Evolutionary conservation across 1,284 basidiomycete species (phyloP), one percentile per base, ranked within the genome.

Genomic region (Athelia psychrophila): DNA sequence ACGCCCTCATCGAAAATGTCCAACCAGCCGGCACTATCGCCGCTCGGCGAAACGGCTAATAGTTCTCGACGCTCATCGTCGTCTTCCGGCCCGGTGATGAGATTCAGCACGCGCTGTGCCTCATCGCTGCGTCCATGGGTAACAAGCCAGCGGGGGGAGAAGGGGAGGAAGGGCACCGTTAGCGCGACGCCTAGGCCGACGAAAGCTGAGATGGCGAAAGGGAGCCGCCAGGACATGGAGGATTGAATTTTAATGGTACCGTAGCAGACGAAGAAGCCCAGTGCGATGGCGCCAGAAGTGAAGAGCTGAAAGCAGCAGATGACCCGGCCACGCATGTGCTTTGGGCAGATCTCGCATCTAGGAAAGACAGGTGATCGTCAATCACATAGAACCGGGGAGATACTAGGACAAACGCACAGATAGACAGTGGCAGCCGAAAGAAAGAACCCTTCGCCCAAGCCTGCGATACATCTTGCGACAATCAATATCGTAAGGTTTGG

Each of bases 301-400:
- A 8, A 42, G 38, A 42, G 38, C n/a, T 42, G 38, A 9, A 42
- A n/a, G n/a, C n/a, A 18, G 6, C 8, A 42, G n/a, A 22, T 18
- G n/a, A 42, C n/a, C 8, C n/a, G 20, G 20, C 38, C 38, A 18
- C 38, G 38, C 16, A 42, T 42, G 20, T n/a, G n/a, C n/a, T n/a
- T 42, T 42, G 38, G 38, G 16, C n/a, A n/a, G n/a, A 42, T 42
- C 38, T 42, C 38, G 38, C 33, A n/a, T n/a, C n/a, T n/a, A n/a
- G n/a, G n/a, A n/a, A n/a, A n/a, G n/a, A n/a, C 27, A 30, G 27
- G 6, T 30, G 27, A 6, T 30, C 27, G 27, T 5, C 27, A 13
- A 30, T 30, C 13, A 30, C 6, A 30, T 30, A 6, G 13, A 30
- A 30, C 27, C 5, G 5, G 27, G 13, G 13, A 30, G 27, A 6